Evolutionary conservation across 768 basidiomycete species (phyloP).

Genomic region (Paxillus involutus): DNA sequence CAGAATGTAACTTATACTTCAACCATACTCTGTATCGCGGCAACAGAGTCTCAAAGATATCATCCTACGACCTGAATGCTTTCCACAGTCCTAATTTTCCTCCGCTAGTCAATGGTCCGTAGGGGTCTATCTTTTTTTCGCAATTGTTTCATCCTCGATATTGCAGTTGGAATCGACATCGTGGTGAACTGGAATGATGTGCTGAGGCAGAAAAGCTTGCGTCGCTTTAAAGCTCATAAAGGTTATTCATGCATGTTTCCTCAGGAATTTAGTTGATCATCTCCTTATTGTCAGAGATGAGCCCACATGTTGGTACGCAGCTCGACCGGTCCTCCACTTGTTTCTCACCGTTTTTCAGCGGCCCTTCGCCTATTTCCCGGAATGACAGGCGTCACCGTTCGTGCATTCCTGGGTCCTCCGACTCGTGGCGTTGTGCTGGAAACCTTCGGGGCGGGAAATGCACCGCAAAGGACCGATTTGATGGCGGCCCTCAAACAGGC

Average conservation of each 20-base stretch:
- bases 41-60: constrained; percentile 79
- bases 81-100: constrained; percentile 85
- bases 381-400: constrained; percentile 72
- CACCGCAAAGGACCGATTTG: constrained; percentile 78
- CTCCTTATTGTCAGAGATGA: constrained; percentile 56
- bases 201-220: constrained; percentile 74
- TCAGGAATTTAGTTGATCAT: constrained; percentile 10
- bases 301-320: constrained; percentile 71
- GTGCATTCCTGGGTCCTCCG: constrained; percentile 72
- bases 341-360: constrained; percentile 43
- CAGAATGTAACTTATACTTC: constrained; percentile 87
- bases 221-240: constrained; percentile 83
- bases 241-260: constrained; percentile 32
- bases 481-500: constrained; percentile 78
- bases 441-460: constrained; percentile 92
- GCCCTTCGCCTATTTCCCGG: constrained; percentile 87
- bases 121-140: neutral
- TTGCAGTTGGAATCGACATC: constrained; percentile 84
- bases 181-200: constrained; percentile 88
- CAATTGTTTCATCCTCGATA: constrained; percentile 5
- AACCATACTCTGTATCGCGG: constrained; percentile 87
- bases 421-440: constrained; percentile 84
- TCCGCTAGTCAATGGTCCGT: constrained; percentile 73
- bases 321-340: neutral
- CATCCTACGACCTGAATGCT: constrained; percentile 80